Conservation (phyloP, 768 basidiomycete genomes). For the Chalciporus sphaerocephalus region DNA sequence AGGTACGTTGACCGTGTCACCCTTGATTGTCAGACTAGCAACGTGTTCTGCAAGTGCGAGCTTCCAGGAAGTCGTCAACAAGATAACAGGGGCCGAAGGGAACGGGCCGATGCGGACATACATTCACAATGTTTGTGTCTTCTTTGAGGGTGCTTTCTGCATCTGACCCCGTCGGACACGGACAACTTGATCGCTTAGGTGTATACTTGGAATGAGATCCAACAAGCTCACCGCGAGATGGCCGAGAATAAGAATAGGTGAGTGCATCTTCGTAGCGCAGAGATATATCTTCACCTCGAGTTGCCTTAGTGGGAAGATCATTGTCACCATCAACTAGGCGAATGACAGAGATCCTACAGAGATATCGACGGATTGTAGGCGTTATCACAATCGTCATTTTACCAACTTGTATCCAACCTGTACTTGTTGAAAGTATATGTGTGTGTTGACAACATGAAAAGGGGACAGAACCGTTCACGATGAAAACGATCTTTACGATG, state of each 20-base stretch:
- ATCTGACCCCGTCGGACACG: slow-evolving; percentile 11
- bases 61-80: slow-evolving; percentile 53
- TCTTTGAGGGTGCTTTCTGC: slow-evolving; percentile 8
- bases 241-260: slow-evolving; percentile 60
- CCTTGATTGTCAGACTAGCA: not conserved
- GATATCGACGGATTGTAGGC: not conserved
- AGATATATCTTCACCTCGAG: not conserved
- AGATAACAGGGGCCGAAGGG: slow-evolving; percentile 56
- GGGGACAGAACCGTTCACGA: not conserved
- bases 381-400: not conserved
- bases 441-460: not conserved
- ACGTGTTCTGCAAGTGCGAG: slow-evolving; percentile 25
- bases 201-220: slow-evolving; percentile 76
- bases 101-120: slow-evolving; percentile 63
- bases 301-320: slow-evolving; percentile 30
- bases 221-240: slow-evolving; percentile 81
- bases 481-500: not conserved
- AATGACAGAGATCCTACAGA: slow-evolving; percentile 9
- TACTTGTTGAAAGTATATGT: not conserved
- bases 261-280: slow-evolving; percentile 14
- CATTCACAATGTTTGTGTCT: slow-evolving; percentile 63
- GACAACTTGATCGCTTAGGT: slow-evolving; percentile 42
- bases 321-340: slow-evolving; percentile 24
- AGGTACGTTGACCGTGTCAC: slow-evolving; percentile 36
- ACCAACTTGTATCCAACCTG: not conserved